phyloP scores from a whole-genome alignment of 2,329 filamentous ascomycete genomes.

The Cryoendolithus antarcticus region DNA sequence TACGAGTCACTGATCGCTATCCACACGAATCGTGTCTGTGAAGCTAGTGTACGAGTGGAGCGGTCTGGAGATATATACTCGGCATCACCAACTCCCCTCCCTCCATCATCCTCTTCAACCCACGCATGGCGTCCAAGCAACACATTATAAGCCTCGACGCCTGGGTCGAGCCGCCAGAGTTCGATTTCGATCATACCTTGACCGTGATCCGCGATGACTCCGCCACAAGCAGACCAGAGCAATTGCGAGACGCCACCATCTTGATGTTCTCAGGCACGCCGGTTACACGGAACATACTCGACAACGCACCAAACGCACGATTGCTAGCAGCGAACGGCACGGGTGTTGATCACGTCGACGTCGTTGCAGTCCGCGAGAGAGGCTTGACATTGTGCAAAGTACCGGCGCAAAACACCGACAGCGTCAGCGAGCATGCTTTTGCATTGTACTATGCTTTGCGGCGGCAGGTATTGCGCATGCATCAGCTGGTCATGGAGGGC shows the following conservation, averaged over 20 bases:
- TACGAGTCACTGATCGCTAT: too few species aligned
- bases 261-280: slow-evolving; percentile 31
- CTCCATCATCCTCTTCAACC: too few species aligned
- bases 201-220: slow-evolving; percentile 24
- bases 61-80: too few species aligned
- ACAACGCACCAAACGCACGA: slow-evolving; percentile 30
- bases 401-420: slow-evolving; percentile 33
- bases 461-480: slow-evolving; percentile 28
- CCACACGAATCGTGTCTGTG: too few species aligned
- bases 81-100: too few species aligned
- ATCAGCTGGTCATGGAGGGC: slow-evolving; percentile 22
- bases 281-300: slow-evolving; percentile 30
- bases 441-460: slow-evolving; percentile 37
- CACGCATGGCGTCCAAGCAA: slow-evolving; percentile 23
- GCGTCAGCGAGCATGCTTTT: slow-evolving; percentile 39
- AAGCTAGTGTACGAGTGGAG: too few species aligned
- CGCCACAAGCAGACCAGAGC: slow-evolving; percentile 24
- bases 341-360: slow-evolving; percentile 36
- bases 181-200: slow-evolving; percentile 32
- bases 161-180: slow-evolving; percentile 28
- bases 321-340: slow-evolving; percentile 36
- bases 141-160: slow-evolving; percentile 37
- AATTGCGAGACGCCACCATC: slow-evolving; percentile 36
- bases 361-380: slow-evolving; percentile 29
- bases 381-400: slow-evolving; percentile 36